Evolutionary conservation across 345 rosid genomes (phyloP).

Genomic region (Eutrema yunnanense): DNA sequence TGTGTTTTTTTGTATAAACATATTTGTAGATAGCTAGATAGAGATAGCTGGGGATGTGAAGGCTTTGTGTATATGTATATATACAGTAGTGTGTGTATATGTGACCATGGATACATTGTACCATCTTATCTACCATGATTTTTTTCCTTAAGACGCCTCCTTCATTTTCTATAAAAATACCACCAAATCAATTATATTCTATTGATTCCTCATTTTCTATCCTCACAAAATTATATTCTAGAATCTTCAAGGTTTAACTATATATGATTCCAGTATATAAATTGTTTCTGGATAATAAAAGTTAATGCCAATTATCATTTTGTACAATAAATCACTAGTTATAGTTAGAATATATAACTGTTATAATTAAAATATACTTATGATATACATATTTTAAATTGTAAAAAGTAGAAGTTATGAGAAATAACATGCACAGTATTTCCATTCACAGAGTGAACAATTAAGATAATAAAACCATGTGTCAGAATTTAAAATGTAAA

Average conservation of each 20-base stretch:
- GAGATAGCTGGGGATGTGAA: constrained; percentile 29
- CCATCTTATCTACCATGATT: constrained; percentile 9
- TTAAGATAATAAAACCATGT: background rate
- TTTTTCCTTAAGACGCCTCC: background rate
- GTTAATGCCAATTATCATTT: background rate
- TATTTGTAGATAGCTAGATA: constrained; percentile 17
- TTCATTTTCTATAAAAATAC: background rate
- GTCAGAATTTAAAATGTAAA: background rate
- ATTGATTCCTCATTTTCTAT: background rate
- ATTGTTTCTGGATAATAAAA: background rate
- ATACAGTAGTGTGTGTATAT: background rate
- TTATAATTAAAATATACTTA: background rate
- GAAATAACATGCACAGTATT: background rate
- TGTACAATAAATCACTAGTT: background rate
- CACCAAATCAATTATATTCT: background rate
- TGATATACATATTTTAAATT: background rate
- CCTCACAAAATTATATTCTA: background rate
- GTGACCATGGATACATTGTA: constrained; percentile 10
- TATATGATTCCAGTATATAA: background rate
- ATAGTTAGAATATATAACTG: background rate
- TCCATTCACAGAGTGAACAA: background rate
- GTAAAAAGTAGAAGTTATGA: background rate
- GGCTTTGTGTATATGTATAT: constrained; percentile 6
- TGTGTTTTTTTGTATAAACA: background rate
- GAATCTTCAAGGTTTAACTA: background rate